Base-by-base conservation (phyloP, 306 rosid species). In the Prunus armeniaca region DNA sequence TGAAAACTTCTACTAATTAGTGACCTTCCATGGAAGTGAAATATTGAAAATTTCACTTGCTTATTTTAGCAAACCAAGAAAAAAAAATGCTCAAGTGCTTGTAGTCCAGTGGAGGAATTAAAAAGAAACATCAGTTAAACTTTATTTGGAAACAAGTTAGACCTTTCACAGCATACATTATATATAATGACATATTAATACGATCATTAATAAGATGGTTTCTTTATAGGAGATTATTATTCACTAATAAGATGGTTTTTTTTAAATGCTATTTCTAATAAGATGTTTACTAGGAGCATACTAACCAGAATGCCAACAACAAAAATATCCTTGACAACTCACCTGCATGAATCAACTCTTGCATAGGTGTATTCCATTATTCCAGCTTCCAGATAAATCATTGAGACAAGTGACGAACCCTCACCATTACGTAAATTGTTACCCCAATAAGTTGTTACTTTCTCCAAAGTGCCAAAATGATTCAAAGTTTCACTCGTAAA, bases 341-440 rank as follows among this genome's bases (percentile, higher is more conserved):
- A 89, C 98, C 92, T 88, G 91, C 98, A 92, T 79, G 97, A 76
- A 82, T 95, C 97, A 76, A 90, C 97, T 82, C 97, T 85, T 28
- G 93, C 93, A 74, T 90, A 95, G 47, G 47, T 73, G 84, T 88
- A 88, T 83, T 95, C 96, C 91, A 92, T 81, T 30, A 90, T 81
- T 27, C 97, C 98, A 82, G 97, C 93, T 82, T 95, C 98, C 73
- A 95, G 78, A 80, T 84, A 84, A 88, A 87, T 74, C 86, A 87
- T 67, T 24, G 97, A 90, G 77, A 86, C 90, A 71, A 95, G 85
- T 55, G 69, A 77, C 9, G 47, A 78, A 60, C 85, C 87, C 82
- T 95, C 97, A 7, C 86, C 81, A 28, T 83, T 77, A 19, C 0
- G 69, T 72, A 95, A 84, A 76, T 60, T 62, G 65, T 73, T 73